Conservation (phyloP, 2,329 filamentous ascomycete genomes). For the Dryadomyces sulphureus region DNA sequence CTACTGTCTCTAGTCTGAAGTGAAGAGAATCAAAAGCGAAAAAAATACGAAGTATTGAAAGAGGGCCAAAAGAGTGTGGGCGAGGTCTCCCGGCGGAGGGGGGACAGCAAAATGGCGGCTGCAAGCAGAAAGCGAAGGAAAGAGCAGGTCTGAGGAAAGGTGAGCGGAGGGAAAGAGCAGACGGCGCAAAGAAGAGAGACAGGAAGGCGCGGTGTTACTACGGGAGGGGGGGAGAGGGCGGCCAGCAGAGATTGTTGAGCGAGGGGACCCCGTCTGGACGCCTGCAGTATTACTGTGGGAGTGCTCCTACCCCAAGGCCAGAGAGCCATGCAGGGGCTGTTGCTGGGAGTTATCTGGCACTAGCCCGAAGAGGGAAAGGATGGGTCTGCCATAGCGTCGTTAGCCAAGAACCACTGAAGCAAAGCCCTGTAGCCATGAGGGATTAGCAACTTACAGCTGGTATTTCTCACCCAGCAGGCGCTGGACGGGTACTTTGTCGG, state of each 20-base stretch:
- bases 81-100: not conserved
- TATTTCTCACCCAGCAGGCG: not conserved
- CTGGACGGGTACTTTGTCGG: not conserved
- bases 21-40: not conserved
- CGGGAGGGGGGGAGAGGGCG: not conserved
- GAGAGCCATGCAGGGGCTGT: not conserved
- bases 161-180: not conserved
- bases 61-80: not conserved
- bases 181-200: not conserved
- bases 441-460: not conserved
- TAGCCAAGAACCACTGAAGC: not conserved
- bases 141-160: not conserved
- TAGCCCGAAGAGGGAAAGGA: not conserved
- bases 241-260: not conserved
- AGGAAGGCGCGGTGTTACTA: slow-evolving; percentile 1
- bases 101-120: not conserved
- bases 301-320: not conserved
- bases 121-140: not conserved
- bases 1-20: too few species aligned
- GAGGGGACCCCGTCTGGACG: not conserved
- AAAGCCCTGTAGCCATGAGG: not conserved
- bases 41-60: not conserved
- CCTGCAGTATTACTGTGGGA: not conserved
- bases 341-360: not conserved
- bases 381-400: not conserved